phyloP scores from a whole-genome alignment of 768 basidiomycete genomes.

The Holtermanniella nyarrowii region DNA sequence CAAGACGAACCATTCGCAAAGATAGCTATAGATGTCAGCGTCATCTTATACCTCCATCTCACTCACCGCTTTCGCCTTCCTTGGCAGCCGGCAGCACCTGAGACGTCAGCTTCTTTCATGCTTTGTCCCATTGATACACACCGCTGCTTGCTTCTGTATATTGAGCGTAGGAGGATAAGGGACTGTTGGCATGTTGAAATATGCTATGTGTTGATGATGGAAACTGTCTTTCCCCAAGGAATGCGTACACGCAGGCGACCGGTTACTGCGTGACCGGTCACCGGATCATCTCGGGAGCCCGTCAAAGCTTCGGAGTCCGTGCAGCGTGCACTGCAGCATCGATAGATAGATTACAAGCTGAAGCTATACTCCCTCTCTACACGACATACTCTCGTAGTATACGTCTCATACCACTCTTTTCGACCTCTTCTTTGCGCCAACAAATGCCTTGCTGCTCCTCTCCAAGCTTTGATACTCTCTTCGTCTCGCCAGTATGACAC shows the following conservation, averaged over 20 bases:
- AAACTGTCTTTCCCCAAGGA: too few species aligned
- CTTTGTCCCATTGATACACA: too few species aligned
- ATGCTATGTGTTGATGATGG: too few species aligned
- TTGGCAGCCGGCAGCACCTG: constrained; percentile 19
- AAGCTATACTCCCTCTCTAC: neutral
- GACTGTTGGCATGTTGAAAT: constrained; percentile 12
- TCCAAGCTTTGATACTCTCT: neutral
- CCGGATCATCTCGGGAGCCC: too few species aligned
- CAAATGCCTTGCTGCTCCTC: neutral
- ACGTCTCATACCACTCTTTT: neutral
- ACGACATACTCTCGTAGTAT: neutral
- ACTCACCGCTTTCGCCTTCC: constrained; percentile 25
- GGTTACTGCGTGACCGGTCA: too few species aligned
- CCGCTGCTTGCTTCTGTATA: constrained; percentile 27
- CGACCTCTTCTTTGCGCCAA: neutral
- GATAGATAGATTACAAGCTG: too few species aligned
- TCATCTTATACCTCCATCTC: neutral
- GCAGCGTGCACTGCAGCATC: too few species aligned
- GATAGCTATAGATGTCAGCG: constrained; percentile 6
- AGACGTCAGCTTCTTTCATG: neutral
- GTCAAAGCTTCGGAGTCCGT: too few species aligned
- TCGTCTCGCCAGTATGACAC: neutral
- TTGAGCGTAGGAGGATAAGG: constrained; percentile 24
- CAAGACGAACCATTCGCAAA: constrained; percentile 20
- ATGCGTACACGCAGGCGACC: too few species aligned